Evolutionary conservation across 1,284 basidiomycete species (phyloP).

Genomic region (Erythrobasidium hasegawianum): DNA sequence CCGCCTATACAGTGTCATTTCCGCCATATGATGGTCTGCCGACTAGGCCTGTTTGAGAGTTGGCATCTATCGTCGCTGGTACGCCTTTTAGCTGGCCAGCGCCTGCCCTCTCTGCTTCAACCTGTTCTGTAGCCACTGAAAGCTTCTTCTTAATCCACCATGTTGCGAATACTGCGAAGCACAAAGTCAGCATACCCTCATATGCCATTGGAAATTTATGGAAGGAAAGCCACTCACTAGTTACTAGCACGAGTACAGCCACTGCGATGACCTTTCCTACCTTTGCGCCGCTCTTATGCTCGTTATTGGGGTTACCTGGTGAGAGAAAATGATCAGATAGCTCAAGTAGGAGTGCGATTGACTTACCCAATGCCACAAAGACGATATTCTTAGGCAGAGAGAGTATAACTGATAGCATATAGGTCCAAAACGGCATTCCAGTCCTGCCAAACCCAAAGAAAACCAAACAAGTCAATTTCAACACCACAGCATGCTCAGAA

Average conservation of each 20-base stretch:
- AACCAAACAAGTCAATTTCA: too few relatives aligned
- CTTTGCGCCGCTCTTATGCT: conserved; percentile 22
- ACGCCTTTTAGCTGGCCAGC: neutral
- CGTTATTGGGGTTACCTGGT: conserved; percentile 13
- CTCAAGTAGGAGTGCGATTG: too few relatives aligned
- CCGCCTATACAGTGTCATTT: too few relatives aligned
- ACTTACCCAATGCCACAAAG: conserved; percentile 16
- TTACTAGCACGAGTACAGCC: conserved; percentile 19
- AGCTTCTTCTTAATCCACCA: conserved; percentile 8
- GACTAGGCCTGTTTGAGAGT: too few relatives aligned
- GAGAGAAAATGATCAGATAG: too few relatives aligned
- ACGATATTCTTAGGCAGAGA: conserved; percentile 29
- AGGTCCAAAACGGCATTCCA: conserved; percentile 16
- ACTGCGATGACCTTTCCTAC: conserved; percentile 29
- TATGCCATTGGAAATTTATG: neutral
- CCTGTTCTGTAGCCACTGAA: conserved; percentile 11
- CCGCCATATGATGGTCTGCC: too few relatives aligned
- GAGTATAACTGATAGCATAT: conserved; percentile 29
- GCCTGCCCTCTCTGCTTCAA: conserved; percentile 15
- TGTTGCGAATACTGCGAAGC: conserved; percentile 10
- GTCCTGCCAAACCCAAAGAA: neutral
- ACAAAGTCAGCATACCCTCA: too few relatives aligned
- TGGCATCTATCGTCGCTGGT: too few relatives aligned
- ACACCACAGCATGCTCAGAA: too few relatives aligned
- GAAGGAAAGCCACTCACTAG: neutral